Conservation (phyloP, 2,329 filamentous ascomycete species). For the Sarocladium oryzae region DNA sequence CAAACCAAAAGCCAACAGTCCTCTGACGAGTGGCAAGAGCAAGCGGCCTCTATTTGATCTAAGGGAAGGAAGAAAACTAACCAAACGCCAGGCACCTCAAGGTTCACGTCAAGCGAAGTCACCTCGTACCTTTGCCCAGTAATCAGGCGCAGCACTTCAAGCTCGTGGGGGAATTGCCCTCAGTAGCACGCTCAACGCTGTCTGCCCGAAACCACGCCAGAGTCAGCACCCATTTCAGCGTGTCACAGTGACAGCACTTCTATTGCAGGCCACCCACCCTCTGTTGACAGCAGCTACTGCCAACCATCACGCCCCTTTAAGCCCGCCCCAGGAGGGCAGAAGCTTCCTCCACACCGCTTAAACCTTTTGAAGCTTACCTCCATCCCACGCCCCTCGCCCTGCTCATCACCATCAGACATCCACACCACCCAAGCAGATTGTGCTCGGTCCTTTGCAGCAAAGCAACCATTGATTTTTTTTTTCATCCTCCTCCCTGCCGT, state of each 20-base stretch:
- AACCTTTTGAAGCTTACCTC: not conserved
- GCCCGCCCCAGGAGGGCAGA: not conserved
- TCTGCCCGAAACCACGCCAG: too few relatives aligned
- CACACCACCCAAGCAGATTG: not conserved
- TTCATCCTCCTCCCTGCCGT: not conserved
- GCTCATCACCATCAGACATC: not conserved
- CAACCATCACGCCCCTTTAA: not conserved
- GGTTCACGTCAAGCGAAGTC: not conserved
- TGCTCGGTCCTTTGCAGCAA: not conserved
- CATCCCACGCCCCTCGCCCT: not conserved
- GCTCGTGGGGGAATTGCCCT: too few relatives aligned
- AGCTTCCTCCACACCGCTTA: not conserved
- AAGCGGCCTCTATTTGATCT: not conserved
- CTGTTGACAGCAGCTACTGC: not conserved
- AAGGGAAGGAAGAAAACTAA: not conserved
- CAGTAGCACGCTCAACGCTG: too few relatives aligned
- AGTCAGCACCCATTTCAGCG: too few relatives aligned
- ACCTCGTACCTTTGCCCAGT: not conserved
- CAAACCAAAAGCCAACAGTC: not conserved
- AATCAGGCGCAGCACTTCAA: too few relatives aligned
- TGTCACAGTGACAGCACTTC: too few relatives aligned
- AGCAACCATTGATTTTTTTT: not conserved
- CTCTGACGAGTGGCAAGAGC: too few relatives aligned
- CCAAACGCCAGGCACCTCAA: not conserved
- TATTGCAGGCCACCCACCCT: not conserved